Base-by-base conservation (phyloP, 176 grass and related monocot species). In the Musa beccarii region DNA sequence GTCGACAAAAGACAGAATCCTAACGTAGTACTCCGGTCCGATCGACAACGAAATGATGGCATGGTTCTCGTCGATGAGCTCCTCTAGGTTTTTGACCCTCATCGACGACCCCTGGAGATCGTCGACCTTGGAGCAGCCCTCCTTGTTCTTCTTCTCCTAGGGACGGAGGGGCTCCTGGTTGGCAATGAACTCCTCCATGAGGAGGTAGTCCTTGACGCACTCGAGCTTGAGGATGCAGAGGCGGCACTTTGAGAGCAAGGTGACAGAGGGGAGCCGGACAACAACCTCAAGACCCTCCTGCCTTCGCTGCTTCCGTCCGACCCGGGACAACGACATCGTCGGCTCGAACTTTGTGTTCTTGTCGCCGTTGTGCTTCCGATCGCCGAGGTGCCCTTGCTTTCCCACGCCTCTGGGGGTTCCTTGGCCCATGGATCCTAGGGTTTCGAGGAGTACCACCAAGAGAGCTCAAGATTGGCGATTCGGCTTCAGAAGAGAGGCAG, bases 51-150 rank as follows among this genome's bases (percentile, higher is more conserved):
- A 71, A 10, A 71, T 34, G 34, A 71, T 52, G 49, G 34, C 34
- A 11, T 71, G 68, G 29, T 71, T 71, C 49, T 71, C 68, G 68
- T 52, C 68, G 10, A 71, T 51, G 68, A 71, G 68, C 68, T 71
- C 68, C 68, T 71, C 43, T 7, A 71, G 49, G 68, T 52, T 71
- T 8, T 49, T 34, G 16, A 52, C 49, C 34, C 17, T 52, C 68
- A 71, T 71, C 15, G 68, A 34, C 28, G 68, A 71, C 13, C 68
- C 68, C 2, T 34, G 68, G 43, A 71, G 68, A 29, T 71, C 68
- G 49, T 52, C 49, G 49, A 71, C 49, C 49, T 71, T 71, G 34
- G 68, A 71, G 50, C 43, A 11, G 49, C 51, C 68, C 68, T 71
- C 68, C 68, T 71, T 34, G 15, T 71, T 71, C 68, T 71, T 71